Conservation (phyloP, 1,284 basidiomycete genomes). For the Ganoderma boninense region DNA sequence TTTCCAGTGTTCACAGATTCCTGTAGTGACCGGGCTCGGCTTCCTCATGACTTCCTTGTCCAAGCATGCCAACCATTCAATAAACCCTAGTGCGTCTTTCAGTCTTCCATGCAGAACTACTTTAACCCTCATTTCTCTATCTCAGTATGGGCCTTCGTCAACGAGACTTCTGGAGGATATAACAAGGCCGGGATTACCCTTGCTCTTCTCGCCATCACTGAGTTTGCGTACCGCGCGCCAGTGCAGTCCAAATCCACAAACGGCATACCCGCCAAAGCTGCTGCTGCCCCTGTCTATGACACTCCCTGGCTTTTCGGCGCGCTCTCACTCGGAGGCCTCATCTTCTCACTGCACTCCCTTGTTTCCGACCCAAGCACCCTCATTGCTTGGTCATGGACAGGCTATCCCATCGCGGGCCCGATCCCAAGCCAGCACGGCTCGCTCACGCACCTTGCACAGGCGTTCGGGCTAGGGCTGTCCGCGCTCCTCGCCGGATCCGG, state of each 20-base stretch:
- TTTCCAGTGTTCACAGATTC: background rate
- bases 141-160: conserved; percentile 84
- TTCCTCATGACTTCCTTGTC: conserved; percentile 75
- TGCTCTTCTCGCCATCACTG: conserved; percentile 56
- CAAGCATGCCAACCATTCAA: conserved; percentile 83
- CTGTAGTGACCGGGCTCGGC: conserved; percentile 70
- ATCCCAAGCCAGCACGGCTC: conserved; percentile 79
- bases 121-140: conserved; percentile 4
- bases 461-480: conserved; percentile 61
- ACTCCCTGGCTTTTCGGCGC: conserved; percentile 57
- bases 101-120: background rate
- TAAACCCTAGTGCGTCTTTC: conserved; percentile 72
- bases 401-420: conserved; percentile 83
- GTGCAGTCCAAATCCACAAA: background rate
- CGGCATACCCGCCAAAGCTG: background rate
- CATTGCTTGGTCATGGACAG: conserved; percentile 92
- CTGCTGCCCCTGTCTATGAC: conserved; percentile 18
- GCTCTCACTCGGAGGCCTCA: conserved; percentile 74
- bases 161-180: conserved; percentile 72
- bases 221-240: conserved; percentile 28
- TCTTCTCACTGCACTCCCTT: conserved; percentile 84
- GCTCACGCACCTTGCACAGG: conserved; percentile 74
- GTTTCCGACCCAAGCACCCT: conserved; percentile 86
- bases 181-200: conserved; percentile 73
- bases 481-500: conserved; percentile 43